Evolutionary conservation across 179 eudicot genomes (phyloP), one percentile per base, ranked within the genome.

Genomic region (Vitellaria paradoxa): DNA sequence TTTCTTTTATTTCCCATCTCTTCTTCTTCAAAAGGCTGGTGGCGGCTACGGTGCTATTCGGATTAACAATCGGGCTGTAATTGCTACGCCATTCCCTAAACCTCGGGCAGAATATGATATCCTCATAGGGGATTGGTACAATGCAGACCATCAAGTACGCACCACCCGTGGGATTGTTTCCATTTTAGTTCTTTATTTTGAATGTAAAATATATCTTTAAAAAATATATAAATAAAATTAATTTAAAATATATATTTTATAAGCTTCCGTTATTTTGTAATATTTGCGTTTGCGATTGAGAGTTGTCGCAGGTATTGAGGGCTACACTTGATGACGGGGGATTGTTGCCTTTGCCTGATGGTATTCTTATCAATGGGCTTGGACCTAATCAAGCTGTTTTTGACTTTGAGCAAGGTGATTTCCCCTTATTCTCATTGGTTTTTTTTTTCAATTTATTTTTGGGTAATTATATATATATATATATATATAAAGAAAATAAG

Each of bases 81-180:
- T 77, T 7, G 23, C 73, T 1, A 0, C 56, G 30, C 83, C 83
- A 12, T 81, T 71, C 14, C 70, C 69, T 18, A 11, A 46, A 10
- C 80, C 83, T 0, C 66, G 15, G 9, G 30, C 11, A 0, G 83
- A 81, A 10, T 72, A 64, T 9, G 74, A 65, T 59, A 15, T 81
- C 1, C 64, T 81, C 13, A 66, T 81, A 7, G 83, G 83, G 12
- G 83, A 81, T 81, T 81, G 83, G 83, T 81, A 65, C 66, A 55
- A 65, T n/a, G 24, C 50, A 7, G 55, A 66, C 66, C 49, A 76
- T 60, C 20, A 37, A 55, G 83, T 77, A 74, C 42, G 77, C 37
- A 7, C 0, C 4, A 18, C 7, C 2, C 9, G 4, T 53, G 26
- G 37, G 37, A 30, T 30, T 30, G 37, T 30, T 30, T 30, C 37